Base-by-base conservation (phyloP, 352 stramenopile species). In the Elongisporangium undulatum region DNA sequence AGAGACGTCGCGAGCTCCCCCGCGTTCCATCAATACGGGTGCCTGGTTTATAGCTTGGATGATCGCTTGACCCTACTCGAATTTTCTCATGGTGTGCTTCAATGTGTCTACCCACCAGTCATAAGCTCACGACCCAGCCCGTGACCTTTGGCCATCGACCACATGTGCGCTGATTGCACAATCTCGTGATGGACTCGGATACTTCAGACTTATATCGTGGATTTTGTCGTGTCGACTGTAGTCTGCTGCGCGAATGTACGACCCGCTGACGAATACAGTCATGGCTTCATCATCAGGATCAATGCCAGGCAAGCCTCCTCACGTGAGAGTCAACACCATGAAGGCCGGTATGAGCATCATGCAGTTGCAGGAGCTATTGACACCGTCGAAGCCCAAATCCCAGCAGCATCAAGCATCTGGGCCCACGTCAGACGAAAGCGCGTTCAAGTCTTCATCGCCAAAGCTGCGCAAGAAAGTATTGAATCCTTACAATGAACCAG, bases 141-240 rank as follows among this genome's bases (percentile, higher is more conserved):
- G 69, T 86, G 59, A 85, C 75, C 0, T 94, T 94, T 52, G 85
- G 82, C 29, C 85, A 94, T 62, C 82, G 85, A 4, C 85, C 81
- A 49, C 64, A 72, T 61, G 78, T 88, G 75, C 26, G 63, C 57
- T 16, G 15, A 59, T 26, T 53, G 38, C 20, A 13, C 3, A 57
- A 16, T 49, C n/a, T 51, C 15, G 17, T 53, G 8, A 51, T 24
- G 22, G 29, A n/a, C 20, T 13, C 15, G 12, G 12, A 60, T 52
- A 19, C 22, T 48, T 22, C 26, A 19, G 19, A 9, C 10, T 49
- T 13, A 62, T 63, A 41, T 23, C 24, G 6, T 34, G 51, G 9
- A 55, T 17, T 41, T 22, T 23, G 24, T 48, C 2, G 58, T 51
- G 29, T 5, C 17, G 21, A 13, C 55, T 67, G 8, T 60, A 90